Conservation (phyloP, 1,284 basidiomycete species). For the Bjerkandera adusta region DNA sequence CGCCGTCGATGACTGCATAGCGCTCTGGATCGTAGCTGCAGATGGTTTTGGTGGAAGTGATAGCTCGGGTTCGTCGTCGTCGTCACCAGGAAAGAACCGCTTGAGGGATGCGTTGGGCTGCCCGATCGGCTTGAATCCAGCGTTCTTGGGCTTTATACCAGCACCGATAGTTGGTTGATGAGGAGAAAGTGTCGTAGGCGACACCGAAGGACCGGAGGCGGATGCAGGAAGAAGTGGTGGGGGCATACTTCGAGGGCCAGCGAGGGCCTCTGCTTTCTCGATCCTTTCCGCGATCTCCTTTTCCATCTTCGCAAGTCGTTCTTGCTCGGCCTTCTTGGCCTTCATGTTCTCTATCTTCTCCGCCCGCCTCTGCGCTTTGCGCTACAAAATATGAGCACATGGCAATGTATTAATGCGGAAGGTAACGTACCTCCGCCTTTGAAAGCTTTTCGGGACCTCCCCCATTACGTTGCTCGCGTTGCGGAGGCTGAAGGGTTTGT, state of each 20-base stretch:
- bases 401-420: not conserved
- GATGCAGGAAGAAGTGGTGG: not conserved
- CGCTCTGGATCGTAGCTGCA: conserved; percentile 7
- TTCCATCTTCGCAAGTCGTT: not conserved
- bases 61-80: conserved; percentile 49
- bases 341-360: conserved; percentile 7
- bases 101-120: conserved; percentile 57
- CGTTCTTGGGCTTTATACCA: conserved; percentile 36
- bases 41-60: conserved; percentile 8
- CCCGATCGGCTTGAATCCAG: conserved; percentile 65
- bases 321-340: no score
- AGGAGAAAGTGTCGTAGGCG: not conserved
- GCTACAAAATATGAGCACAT: not conserved
- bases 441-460: conserved; percentile 1
- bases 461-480: conserved; percentile 11
- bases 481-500: no score
- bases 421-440: conserved; percentile 4
- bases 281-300: not conserved
- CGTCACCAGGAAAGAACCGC: conserved; percentile 71
- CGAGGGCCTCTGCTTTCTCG: not conserved
- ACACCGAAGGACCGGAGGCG: not conserved
- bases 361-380: conserved; percentile 1
- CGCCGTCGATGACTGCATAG: not conserved
- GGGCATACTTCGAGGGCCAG: not conserved
- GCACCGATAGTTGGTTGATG: not conserved